These are phyloP conservation scores for Exophiala sideris DNA, from an alignment of 2,329 filamentous ascomycete genomes.

Conservation along the genomic window DNA sequence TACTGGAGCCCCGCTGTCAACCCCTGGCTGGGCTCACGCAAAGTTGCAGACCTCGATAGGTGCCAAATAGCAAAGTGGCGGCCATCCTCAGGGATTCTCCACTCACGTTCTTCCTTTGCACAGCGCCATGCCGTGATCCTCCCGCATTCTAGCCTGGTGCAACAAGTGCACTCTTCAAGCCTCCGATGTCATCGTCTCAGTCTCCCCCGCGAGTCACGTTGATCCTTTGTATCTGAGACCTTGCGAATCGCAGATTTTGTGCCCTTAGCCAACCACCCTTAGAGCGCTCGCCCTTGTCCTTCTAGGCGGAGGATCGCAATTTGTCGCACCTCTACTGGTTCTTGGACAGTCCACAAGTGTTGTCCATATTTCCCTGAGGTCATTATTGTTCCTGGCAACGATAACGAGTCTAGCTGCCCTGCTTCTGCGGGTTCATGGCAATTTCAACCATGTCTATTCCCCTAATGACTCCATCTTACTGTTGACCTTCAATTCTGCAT, in stretches of 20 bases:
- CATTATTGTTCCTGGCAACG: neutral
- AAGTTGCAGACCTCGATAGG: no score
- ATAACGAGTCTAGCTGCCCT: neutral
- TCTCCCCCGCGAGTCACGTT: constrained; percentile 5
- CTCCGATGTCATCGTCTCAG: neutral
- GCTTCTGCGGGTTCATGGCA: neutral
- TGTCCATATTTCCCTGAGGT: neutral
- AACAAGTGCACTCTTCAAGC: neutral
- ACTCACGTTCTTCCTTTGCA: no score
- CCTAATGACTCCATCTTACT: neutral
- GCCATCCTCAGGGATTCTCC: no score
- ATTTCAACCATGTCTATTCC: no score
- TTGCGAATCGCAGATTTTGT: constrained; percentile 12
- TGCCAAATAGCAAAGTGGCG: no score
- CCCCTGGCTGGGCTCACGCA: no score
- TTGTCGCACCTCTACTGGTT: neutral
- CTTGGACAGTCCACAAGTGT: constrained; percentile 1
- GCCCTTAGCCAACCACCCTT: neutral
- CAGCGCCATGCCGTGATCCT: no score
- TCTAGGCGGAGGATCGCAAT: neutral
- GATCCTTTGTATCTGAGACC: constrained; percentile 12
- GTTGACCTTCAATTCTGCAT: neutral
- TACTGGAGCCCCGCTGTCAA: no score
- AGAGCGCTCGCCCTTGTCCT: neutral
- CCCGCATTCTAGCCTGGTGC: no score